phyloP scores from a whole-genome alignment of 2,329 filamentous ascomycete genomes.

The Beauveria asiatica region DNA sequence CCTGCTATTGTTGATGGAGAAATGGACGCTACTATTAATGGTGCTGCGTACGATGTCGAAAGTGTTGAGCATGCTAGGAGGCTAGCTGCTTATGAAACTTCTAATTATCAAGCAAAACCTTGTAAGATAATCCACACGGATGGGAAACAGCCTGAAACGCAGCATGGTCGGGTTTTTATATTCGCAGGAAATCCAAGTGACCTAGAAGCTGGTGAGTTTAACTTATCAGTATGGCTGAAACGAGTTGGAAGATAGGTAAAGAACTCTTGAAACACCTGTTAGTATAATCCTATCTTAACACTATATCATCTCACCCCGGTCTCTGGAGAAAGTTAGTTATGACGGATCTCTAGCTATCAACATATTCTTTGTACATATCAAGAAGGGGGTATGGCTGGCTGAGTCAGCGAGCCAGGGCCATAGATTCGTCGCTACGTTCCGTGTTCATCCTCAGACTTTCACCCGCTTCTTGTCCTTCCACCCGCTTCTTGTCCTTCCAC shows the following conservation, averaged over 20 bases:
- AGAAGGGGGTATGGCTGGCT: too few species aligned
- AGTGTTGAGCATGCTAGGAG: not conserved
- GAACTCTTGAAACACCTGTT: too few species aligned
- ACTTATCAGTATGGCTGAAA: not conserved
- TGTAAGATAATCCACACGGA: not conserved
- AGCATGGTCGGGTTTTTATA: not conserved
- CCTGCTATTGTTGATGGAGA: not conserved
- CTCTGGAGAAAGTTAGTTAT: too few species aligned
- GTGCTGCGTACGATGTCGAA: not conserved
- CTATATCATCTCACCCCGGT: too few species aligned
- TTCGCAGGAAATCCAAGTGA: not conserved
- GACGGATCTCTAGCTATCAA: too few species aligned
- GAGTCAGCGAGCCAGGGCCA: too few species aligned
- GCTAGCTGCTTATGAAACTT: not conserved
- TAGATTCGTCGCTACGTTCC: too few species aligned
- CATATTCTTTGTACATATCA: too few species aligned
- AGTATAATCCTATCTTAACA: too few species aligned
- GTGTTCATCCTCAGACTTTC: not conserved
- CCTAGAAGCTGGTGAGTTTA: not conserved
- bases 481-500: conserved; percentile 34
- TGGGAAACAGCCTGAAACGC: not conserved
- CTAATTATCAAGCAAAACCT: not conserved
- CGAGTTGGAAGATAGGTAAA: not conserved
- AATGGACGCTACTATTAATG: not conserved
- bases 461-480: conserved; percentile 31